These are phyloP conservation scores for Tympanopsis confertula DNA, from an alignment of 2,329 filamentous ascomycete genomes.

Conservation along the genomic window DNA sequence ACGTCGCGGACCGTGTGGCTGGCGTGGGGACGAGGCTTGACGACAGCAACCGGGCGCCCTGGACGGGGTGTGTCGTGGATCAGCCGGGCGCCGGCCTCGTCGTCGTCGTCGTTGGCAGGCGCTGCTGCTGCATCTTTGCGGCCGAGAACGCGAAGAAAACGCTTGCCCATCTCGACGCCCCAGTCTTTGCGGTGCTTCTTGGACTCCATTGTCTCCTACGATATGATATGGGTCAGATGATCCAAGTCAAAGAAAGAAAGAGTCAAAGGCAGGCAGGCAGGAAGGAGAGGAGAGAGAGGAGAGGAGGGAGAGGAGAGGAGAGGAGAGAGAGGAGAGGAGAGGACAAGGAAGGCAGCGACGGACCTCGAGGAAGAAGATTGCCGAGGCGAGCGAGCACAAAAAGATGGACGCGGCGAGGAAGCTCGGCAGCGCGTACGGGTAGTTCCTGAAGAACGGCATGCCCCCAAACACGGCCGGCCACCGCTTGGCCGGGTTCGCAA, in stretches of 20 bases:
- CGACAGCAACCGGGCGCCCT: background rate
- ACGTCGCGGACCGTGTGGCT: constrained; percentile 43
- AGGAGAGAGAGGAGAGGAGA: no score
- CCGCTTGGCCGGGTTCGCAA: constrained; percentile 69
- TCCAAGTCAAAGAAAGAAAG: no score
- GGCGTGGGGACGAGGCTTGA: constrained; percentile 6
- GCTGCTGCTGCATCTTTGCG: constrained; percentile 12
- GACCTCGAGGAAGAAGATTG: constrained; percentile 66
- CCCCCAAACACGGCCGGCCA: constrained; percentile 61
- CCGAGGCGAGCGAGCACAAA: constrained; percentile 61
- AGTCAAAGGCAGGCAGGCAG: no score
- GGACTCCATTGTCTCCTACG: constrained; percentile 65
- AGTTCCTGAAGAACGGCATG: constrained; percentile 57
- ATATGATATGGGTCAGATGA: constrained; percentile 3
- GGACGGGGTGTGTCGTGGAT: background rate
- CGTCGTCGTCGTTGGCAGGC: constrained; percentile 11
- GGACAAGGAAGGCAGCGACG: no score
- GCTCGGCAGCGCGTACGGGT: constrained; percentile 78
- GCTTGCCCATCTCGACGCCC: constrained; percentile 62
- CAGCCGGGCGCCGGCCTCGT: constrained; percentile 19
- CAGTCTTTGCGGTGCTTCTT: constrained; percentile 61
- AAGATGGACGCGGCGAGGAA: constrained; percentile 68
- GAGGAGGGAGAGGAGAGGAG: no score
- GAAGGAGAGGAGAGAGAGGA: no score
- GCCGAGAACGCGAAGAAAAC: constrained; percentile 34